Evolutionary conservation across 176 grass and related monocot species (phyloP), one percentile per base, ranked within the genome.

Genomic region (Ampelocalamus luodianensis): DNA sequence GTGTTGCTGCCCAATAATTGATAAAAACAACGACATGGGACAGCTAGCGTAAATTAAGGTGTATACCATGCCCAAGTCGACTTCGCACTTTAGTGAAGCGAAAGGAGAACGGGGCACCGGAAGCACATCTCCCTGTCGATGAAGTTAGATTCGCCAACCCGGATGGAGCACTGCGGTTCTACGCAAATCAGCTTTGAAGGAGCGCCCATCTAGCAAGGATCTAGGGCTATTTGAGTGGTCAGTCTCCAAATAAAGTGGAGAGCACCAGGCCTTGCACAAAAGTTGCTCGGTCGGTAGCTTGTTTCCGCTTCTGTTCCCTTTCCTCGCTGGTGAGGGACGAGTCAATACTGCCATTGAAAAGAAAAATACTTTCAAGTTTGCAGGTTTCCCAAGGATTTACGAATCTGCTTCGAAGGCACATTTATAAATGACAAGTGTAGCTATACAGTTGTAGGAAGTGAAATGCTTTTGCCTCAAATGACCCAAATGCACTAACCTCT

Each of bases 281-380:
- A 39, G 69, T 88, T 59, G 96, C 96, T 82, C 90, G 92, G 39
- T 77, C 86, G 18, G 79, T 89, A 46, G 88, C 96, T 74, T 99
- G 96, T 83, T 92, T 92, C 87, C 91, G 85, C 86, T 93, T 99
- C 66, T 94, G 90, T 88, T 92, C 96, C 90, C 93, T 92, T 75
- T 99, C 93, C 88, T 99, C 96, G 5, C 84, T 79, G 44, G 93
- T 92, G 34, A 96, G 87, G 68, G 96, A 91, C 9, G 86, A 79
- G 78, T 94, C 92, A 75, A 92, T 86, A 70, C 96, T 99, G 91
- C 51, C 51, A 87, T 68, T 1, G n/a, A 50, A 82, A 88, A 77
- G 4, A 70, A 62, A 87, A 74, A 4, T 17, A 16, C 1, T n/a
- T 63, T 64, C 22, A 45, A 53, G 43, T 48, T 63, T 15, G 6